Percentiles rank a stretch among this genome's conserved stretches.
phyloP scores from a whole-genome alignment of 768 basidiomycete species.

The Rubroboletus pulcherrimus region DNA sequence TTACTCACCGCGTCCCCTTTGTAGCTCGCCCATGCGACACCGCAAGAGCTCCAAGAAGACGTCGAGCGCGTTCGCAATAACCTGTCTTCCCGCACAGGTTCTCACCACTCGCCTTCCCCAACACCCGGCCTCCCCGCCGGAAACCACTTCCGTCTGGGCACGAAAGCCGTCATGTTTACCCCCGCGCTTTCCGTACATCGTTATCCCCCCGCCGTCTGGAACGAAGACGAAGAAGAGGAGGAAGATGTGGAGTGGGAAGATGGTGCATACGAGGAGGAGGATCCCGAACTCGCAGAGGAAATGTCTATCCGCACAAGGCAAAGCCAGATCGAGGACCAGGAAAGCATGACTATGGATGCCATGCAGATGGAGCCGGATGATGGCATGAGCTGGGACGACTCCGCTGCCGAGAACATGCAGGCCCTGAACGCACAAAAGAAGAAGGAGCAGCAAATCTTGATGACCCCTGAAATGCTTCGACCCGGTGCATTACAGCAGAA shows the following conservation, averaged over 20 bases:
- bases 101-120: constrained; percentile 48
- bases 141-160: constrained; percentile 21
- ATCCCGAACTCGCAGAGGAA: constrained; percentile 56
- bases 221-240: constrained; percentile 65
- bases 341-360: constrained; percentile 26
- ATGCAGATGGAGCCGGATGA: constrained; percentile 69
- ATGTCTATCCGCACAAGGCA: constrained; percentile 43
- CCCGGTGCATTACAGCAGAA: constrained; percentile 31
- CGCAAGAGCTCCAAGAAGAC: constrained; percentile 55
- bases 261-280: constrained; percentile 68
- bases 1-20: neutral
- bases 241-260: constrained; percentile 57
- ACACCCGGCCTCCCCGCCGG: constrained; percentile 36
- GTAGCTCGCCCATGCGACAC: constrained; percentile 34
- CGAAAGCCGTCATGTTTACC: constrained; percentile 68
- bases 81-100: constrained; percentile 45
- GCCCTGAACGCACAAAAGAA: constrained; percentile 28
- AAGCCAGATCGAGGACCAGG: constrained; percentile 32
- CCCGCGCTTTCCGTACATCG: constrained; percentile 62
- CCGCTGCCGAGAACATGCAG: constrained; percentile 51
- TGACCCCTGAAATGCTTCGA: constrained; percentile 35
- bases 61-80: constrained; percentile 53
- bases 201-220: constrained; percentile 82
- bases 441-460: constrained; percentile 18
- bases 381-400: constrained; percentile 86